Conservation (phyloP, 139 green algal species). For the Picocystis salinarum region DNA sequence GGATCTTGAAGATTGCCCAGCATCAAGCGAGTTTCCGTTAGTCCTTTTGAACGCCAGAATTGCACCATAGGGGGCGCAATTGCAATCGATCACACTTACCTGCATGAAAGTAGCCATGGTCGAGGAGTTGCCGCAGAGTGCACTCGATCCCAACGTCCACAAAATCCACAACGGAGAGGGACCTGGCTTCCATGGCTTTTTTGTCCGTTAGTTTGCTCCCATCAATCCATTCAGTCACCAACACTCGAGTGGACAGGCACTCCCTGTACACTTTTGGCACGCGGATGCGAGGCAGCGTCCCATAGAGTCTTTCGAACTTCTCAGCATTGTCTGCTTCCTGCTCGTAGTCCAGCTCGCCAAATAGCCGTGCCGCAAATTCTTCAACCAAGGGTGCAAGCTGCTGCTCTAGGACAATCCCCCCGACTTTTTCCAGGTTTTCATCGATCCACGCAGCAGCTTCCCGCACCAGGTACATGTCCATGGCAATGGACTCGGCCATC, state of each 20-base stretch:
- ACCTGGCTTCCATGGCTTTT: slow-evolving; percentile 28
- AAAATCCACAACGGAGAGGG: slow-evolving; percentile 75
- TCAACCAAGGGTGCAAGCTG: slow-evolving; percentile 79
- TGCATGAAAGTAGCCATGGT: slow-evolving; percentile 38
- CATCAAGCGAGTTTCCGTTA: too few species aligned
- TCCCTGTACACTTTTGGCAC: slow-evolving; percentile 58
- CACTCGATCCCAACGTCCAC: slow-evolving; percentile 88
- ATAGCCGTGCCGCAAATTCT: slow-evolving; percentile 80
- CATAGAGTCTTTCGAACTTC: slow-evolving; percentile 55
- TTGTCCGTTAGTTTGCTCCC: slow-evolving; percentile 81
- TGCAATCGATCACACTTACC: too few species aligned
- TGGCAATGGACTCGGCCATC: slow-evolving; percentile 72
- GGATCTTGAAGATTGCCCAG: too few species aligned
- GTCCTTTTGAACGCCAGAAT: too few species aligned
- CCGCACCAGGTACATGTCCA: too few species aligned
- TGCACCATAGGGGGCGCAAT: too few species aligned
- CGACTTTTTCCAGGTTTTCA: too few species aligned
- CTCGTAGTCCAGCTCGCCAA: slow-evolving; percentile 90
- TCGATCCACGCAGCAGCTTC: too few species aligned
- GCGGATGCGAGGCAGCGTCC: slow-evolving; percentile 38
- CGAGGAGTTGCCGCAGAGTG: slow-evolving; percentile 51
- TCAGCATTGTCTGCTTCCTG: slow-evolving; percentile 74
- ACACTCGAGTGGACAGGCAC: slow-evolving; percentile 33
- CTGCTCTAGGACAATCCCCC: too few species aligned
- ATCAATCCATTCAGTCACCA: slow-evolving; percentile 97